Percentiles rank a stretch among this genome's conserved stretches.
Evolutionary conservation across 2,329 filamentous ascomycete genomes (phyloP).

Genomic region (Tolypocladium tundrense): DNA sequence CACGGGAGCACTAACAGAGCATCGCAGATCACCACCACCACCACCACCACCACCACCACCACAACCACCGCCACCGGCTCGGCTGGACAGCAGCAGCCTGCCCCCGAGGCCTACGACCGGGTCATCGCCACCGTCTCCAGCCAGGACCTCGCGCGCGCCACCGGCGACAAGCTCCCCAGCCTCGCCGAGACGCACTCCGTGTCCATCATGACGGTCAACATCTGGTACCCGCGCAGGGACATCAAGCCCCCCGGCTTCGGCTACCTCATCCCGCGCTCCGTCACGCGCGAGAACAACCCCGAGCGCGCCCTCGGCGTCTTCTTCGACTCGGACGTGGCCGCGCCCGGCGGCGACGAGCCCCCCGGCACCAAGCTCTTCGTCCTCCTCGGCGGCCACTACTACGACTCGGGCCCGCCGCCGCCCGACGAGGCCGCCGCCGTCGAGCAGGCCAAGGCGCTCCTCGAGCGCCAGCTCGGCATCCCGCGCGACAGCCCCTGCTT

Average conservation of each 20-base stretch:
- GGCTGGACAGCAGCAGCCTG: not conserved
- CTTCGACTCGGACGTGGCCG: constrained; percentile 63
- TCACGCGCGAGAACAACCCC: constrained; percentile 62
- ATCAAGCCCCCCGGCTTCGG: constrained; percentile 69
- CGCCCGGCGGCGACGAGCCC: constrained; percentile 35
- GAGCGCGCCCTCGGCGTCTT: constrained; percentile 83
- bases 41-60: too few relatives aligned
- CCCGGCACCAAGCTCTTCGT: constrained; percentile 79
- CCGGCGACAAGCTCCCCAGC: constrained; percentile 29
- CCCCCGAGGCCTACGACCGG: constrained; percentile 33
- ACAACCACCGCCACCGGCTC: not conserved
- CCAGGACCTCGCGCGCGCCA: constrained; percentile 29
- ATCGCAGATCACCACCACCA: not conserved
- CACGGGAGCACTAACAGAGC: not conserved
- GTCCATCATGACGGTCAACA: constrained; percentile 84
- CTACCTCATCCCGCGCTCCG: constrained; percentile 75
- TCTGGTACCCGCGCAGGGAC: constrained; percentile 62
- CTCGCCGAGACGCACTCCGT: constrained; percentile 52
- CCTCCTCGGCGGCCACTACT: constrained; percentile 92
- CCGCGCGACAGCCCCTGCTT: constrained; percentile 44
- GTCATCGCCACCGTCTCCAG: constrained; percentile 56
- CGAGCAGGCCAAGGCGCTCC: constrained; percentile 56
- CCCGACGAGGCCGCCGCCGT: constrained; percentile 59
- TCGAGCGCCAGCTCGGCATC: constrained; percentile 68
- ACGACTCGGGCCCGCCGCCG: constrained; percentile 33